Base-by-base conservation (phyloP, 306 rosid species). In the Comarum palustre region DNA sequence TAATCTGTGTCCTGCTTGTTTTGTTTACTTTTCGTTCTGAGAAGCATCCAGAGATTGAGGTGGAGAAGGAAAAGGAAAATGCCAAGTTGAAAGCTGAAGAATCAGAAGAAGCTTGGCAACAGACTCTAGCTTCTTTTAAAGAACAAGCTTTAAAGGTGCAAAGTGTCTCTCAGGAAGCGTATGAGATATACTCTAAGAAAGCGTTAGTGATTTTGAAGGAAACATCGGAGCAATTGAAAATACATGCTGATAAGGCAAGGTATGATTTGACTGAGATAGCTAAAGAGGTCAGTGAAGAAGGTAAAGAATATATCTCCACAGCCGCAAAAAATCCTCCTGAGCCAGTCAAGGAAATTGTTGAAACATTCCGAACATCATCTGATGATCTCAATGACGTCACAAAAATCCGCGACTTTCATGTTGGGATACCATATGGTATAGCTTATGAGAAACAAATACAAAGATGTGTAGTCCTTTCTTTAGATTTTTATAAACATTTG, bases 361-460 rank as follows among this genome's bases (percentile, higher is more conserved):
- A 92, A 57, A 84, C 93, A 9, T 87, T 87, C 78, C 81, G 91
- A 57, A 52, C 87, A 2, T 85, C 93, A 8, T 72, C 86, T 6
- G 89, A 84, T 34, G 93, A 89, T 81, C 82, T 90, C 43, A 84
- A 51, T 13, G 90, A 73, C 22, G 83, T 88, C 68, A 86, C 96
- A 14, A 82, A 76, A 69, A 77, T 87, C 69, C 86, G 83, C 6
- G 99, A 92, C 83, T 95, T 91, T 77, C 87, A 89, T 67, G 85
- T 90, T 68, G 99, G 99, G 74, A 82, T 95, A 65, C 99, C 99
- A 12, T 95, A 95, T 77, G 99, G 99, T 95, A 87, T 72, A 57
- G 19, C 81, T 73, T 34, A 16, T 60, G 31, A 48, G 66, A 12
- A 54, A 19, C 1, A 2, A 45, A 51, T 29, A 60, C 10, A 2